Evolutionary conservation across 2,329 filamentous ascomycete species (phyloP).

Genomic region (Stemphylium lycopersici): DNA sequence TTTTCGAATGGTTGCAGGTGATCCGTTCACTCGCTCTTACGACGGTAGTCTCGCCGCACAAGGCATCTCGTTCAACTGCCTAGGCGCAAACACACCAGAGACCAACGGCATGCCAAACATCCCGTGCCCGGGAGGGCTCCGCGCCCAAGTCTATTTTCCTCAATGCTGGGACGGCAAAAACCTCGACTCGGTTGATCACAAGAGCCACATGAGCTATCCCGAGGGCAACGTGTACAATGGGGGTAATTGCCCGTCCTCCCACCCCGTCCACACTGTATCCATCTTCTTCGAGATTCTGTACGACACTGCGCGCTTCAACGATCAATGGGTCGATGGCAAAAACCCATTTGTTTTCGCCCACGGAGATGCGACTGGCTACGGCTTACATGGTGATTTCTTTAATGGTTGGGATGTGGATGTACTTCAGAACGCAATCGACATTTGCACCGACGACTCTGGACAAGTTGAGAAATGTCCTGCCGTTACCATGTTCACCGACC

Average conservation of each 20-base stretch:
- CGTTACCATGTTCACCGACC: slow-evolving; percentile 53
- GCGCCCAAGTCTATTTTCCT: slow-evolving; percentile 73
- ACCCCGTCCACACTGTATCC: slow-evolving; percentile 60
- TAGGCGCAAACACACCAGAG: slow-evolving; percentile 51
- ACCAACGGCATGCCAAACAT: slow-evolving; percentile 70
- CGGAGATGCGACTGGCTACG: slow-evolving; percentile 73
- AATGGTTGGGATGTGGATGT: slow-evolving; percentile 72
- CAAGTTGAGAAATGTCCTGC: slow-evolving; percentile 48
- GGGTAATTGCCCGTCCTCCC: slow-evolving; percentile 59
- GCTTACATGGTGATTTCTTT: slow-evolving; percentile 72
- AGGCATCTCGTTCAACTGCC: slow-evolving; percentile 64
- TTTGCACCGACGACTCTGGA: slow-evolving; percentile 60
- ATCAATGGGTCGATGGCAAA: slow-evolving; percentile 52
- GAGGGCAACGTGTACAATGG: slow-evolving; percentile 51
- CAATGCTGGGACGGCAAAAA: slow-evolving; percentile 72
- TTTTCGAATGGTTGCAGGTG: slow-evolving; percentile 74
- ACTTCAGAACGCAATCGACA: slow-evolving; percentile 71
- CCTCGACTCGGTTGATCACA: slow-evolving; percentile 64
- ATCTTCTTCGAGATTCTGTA: slow-evolving; percentile 66
- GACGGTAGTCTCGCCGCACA: slow-evolving; percentile 52
- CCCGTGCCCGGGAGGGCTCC: slow-evolving; percentile 66
- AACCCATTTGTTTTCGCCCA: slow-evolving; percentile 66
- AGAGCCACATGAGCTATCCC: slow-evolving; percentile 69
- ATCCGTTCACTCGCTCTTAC: slow-evolving; percentile 63
- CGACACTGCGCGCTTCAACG: slow-evolving; percentile 55